Base-by-base conservation (phyloP, 108 stramenopile genomes). In the Phaeodactylum tricornutum region DNA sequence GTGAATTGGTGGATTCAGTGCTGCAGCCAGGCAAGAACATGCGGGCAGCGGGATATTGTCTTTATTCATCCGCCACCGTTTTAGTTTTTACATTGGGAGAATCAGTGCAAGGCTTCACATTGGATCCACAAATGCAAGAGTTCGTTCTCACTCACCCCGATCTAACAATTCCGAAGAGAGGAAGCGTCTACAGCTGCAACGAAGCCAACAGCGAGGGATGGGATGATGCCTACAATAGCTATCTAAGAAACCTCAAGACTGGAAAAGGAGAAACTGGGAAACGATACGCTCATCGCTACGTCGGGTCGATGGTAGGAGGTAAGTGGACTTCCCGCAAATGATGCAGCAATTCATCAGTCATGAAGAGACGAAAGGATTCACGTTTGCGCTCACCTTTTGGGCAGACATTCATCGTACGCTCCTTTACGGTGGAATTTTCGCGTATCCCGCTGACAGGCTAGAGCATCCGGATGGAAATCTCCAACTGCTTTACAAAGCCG, bases 251-350 rank as follows among this genome's bases (percentile, higher is more conserved):
- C 29, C 61, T 97, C 51, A 98, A 96, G 70, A 69, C 64, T 9
- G 81, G 81, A 8, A 54, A 63, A 37, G 81, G 78, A 28, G 62
- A 86, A 67, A 69, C 75, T 23, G 52, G 66, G 50, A 44, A 64
- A 47, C 57, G 66, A 21, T 84, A 87, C 53, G 75, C 82, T 15
- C 74, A 79, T 52, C 89, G 98, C 16, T 99, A 99, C 64, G 93
- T 99, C 11, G 98, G 98, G 11, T 86, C 82, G 56, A 96, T 99
- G 96, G 98, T 98, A 30, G 92, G 95, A 4, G 98, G n/a, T n/a
- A n/a, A n/a, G n/a, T n/a, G n/a, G n/a, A n/a, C n/a, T n/a, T n/a
- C n/a, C n/a, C n/a, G n/a, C n/a, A n/a, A n/a, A n/a, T n/a, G n/a
- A n/a, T n/a, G n/a, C n/a, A n/a, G n/a, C n/a, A n/a, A n/a, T n/a